Evolutionary conservation across 495 filamentous ascomycete genomes (phyloP).

Genomic region (Penicillium paxilli): DNA sequence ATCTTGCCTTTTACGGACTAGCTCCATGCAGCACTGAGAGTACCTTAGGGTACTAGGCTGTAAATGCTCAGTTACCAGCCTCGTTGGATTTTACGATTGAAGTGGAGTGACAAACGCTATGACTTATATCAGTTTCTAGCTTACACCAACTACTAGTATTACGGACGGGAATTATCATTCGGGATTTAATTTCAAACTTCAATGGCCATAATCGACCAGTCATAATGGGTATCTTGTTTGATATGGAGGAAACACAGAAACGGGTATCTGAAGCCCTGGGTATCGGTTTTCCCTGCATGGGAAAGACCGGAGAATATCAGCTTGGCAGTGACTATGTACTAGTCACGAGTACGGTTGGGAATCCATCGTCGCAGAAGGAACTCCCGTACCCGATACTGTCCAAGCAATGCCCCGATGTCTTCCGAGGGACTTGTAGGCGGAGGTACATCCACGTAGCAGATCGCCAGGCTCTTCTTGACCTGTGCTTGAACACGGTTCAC

Average conservation of each 20-base stretch:
- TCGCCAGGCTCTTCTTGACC: constrained; percentile 82
- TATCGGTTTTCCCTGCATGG: neutral
- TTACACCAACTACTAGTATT: too few relatives aligned
- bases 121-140: too few relatives aligned
- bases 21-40: constrained; percentile 4
- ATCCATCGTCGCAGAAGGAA: constrained; percentile 80
- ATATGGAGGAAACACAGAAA: neutral
- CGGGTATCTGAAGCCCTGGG: neutral
- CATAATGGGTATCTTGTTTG: constrained; percentile 4
- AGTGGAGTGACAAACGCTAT: too few relatives aligned
- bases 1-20: constrained; percentile 35
- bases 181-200: too few relatives aligned
- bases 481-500: constrained; percentile 88
- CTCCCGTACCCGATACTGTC: constrained; percentile 78
- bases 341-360: constrained; percentile 75
- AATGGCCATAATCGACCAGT: neutral
- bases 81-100: neutral
- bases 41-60: neutral
- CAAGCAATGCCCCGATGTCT: constrained; percentile 63
- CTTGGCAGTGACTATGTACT: too few relatives aligned
- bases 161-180: too few relatives aligned
- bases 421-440: constrained; percentile 51
- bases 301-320: constrained; percentile 28
- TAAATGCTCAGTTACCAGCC: neutral
- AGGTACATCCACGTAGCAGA: constrained; percentile 90